These are phyloP conservation scores for Cyberlindnera americana DNA, from an alignment of 805 yeast species.

Conservation along the genomic window DNA sequence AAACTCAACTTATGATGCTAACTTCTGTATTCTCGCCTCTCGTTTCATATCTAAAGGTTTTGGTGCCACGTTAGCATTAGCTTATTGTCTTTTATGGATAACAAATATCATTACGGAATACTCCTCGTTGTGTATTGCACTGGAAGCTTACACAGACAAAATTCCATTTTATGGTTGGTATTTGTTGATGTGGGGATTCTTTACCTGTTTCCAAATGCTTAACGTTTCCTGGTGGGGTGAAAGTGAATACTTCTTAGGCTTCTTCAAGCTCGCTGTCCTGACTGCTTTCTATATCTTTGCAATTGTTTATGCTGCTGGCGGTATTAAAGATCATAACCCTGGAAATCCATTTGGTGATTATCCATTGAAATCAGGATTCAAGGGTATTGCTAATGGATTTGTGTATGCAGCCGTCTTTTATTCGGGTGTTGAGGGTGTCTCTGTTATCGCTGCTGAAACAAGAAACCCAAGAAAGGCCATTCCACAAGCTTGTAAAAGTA, in stretches of 20 bases:
- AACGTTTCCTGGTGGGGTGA: conserved; percentile 57
- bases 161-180: conserved; percentile 56
- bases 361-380: conserved; percentile 44
- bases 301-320: conserved; percentile 44
- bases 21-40: conserved; percentile 50
- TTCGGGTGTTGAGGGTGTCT: conserved; percentile 76
- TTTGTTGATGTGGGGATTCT: conserved; percentile 48
- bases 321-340: conserved; percentile 31
- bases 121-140: conserved; percentile 47
- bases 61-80: conserved; percentile 54
- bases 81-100: conserved; percentile 52
- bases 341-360: conserved; percentile 32
- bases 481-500: conserved; percentile 66
- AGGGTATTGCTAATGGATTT: conserved; percentile 56
- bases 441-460: conserved; percentile 74
- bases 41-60: conserved; percentile 50
- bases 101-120: conserved; percentile 54
- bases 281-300: conserved; percentile 49
- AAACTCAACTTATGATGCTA: conserved; percentile 50
- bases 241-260: conserved; percentile 50
- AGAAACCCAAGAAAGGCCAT: conserved; percentile 65
- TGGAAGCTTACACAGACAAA: conserved; percentile 47
- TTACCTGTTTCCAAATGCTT: conserved; percentile 46
- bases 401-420: conserved; percentile 71
- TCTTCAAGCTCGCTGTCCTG: conserved; percentile 44